Evolutionary conservation across 164 flowering plant species (phyloP).

Genomic region (Houttuynia cordata): DNA sequence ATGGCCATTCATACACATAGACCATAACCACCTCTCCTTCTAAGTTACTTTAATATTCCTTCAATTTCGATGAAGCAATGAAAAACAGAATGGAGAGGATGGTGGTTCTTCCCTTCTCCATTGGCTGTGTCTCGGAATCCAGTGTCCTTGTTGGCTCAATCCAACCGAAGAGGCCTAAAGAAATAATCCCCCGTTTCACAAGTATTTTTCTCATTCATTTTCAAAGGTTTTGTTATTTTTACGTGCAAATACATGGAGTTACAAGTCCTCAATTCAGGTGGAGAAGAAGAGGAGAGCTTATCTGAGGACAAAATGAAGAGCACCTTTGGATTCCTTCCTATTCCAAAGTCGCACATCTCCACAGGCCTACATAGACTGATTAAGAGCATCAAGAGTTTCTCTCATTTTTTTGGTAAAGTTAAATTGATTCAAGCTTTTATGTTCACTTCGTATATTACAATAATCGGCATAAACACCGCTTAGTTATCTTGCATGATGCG

Average conservation of each 20-base stretch:
- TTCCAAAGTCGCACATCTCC: conserved; percentile 43
- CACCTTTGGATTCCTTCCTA: conserved; percentile 23
- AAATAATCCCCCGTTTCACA: conserved; percentile 11
- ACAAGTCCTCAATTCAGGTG: conserved; percentile 9
- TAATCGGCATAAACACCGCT: no score
- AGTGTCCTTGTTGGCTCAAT: conserved; percentile 26
- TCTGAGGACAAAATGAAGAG: conserved; percentile 39
- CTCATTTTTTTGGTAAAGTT: conserved; percentile 70
- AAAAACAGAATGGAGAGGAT: conserved; percentile 58
- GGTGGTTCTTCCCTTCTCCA: conserved; percentile 48
- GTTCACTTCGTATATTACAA: no score
- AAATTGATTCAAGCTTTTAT: background rate
- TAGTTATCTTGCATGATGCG: no score
- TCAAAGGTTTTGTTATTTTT: background rate
- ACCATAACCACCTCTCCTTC: conserved; percentile 6
- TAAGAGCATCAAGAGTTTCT: conserved; percentile 59
- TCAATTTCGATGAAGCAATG: conserved; percentile 17
- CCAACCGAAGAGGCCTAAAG: conserved; percentile 23
- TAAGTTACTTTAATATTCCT: background rate
- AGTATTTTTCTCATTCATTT: conserved; percentile 9
- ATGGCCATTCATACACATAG: conserved; percentile 4
- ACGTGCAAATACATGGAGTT: background rate
- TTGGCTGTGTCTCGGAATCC: conserved; percentile 46
- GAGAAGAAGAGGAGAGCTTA: conserved; percentile 28
- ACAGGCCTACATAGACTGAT: conserved; percentile 45